A percentile compares a stretch with the other conserved stretches of the same genome.
phyloP scores from a whole-genome alignment of 495 filamentous ascomycete genomes.

The Thozetella sp. region DNA sequence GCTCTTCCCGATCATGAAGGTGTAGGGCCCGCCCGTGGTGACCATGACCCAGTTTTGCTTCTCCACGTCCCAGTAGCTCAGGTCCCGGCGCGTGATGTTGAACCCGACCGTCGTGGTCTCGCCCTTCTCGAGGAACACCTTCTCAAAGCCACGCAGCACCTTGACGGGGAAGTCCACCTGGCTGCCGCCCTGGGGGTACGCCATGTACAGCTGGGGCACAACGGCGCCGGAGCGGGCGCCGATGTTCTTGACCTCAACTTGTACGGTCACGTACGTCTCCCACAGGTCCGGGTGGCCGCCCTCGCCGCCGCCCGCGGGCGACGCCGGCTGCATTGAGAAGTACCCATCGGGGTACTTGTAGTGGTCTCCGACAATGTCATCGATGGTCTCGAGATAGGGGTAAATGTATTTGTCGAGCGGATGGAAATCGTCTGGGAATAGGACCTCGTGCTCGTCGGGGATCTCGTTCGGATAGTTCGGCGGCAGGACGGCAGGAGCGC shows the following conservation, averaged over 20 bases:
- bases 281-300: slow-evolving; percentile 88
- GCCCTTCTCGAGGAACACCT: slow-evolving; percentile 60
- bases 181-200: slow-evolving; percentile 60
- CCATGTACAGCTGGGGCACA: slow-evolving; percentile 84
- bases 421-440: slow-evolving; percentile 71
- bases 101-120: slow-evolving; percentile 65
- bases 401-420: slow-evolving; percentile 82
- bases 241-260: slow-evolving; percentile 71
- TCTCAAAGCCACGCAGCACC: slow-evolving; percentile 82
- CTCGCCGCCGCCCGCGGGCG: slow-evolving; percentile 74
- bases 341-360: slow-evolving; percentile 80
- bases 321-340: slow-evolving; percentile 50
- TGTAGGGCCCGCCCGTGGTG: slow-evolving; percentile 39
- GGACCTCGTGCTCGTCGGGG: slow-evolving; percentile 54
- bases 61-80: slow-evolving; percentile 77
- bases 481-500: slow-evolving; percentile 55
- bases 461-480: slow-evolving; percentile 59
- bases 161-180: slow-evolving; percentile 73
- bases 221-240: slow-evolving; percentile 66
- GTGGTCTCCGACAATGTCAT: slow-evolving; percentile 53
- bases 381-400: slow-evolving; percentile 71
- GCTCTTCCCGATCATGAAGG: slow-evolving; percentile 43
- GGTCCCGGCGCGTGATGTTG: slow-evolving; percentile 73
- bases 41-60: slow-evolving; percentile 84
- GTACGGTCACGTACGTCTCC: slow-evolving; percentile 63